Base-by-base conservation (phyloP, 345 rosid species). In the Sisymbrium altissimum region DNA sequence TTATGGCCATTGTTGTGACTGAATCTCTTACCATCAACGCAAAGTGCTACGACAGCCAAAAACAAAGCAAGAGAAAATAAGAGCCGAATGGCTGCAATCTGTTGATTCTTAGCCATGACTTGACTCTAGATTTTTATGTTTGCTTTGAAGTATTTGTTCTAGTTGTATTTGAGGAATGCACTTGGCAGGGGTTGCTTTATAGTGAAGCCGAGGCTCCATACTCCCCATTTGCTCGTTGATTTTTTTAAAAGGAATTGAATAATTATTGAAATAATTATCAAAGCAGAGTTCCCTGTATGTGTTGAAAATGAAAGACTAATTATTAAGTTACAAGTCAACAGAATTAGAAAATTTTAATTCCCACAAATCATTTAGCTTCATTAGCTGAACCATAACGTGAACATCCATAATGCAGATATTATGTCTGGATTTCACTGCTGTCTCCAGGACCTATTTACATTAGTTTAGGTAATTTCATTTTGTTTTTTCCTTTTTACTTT, bases 371-470 rank as follows among this genome's bases (percentile, higher is more conserved):
- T 72, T 78, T 29, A 52, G 56, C 77, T 71, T 49, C 63, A 71
- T 70, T 77, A 70, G 68, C 30, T 76, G 75, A 63, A 76, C 54
- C 66, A 40, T 56, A 70, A 71, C 80, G 68, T 70, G 80, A 64
- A 71, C 66, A 9, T 56, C 25, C 66, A 69, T 69, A 44, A 76
- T 76, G 30, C 36, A 53, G 6, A 55, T 63, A 18, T 48, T 43
- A 23, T 23, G 25, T 23, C 25, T 7, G 54, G 40, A 66, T 45
- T 56, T 35, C 35, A 57, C 11, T 66, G 18, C 41, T 29, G 48
- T 67, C 62, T 30, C 45, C 48, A 49, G 7, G 35, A 66, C 14
- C 12, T 49, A 19, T 39, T 49, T 44, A 53, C 23, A 60, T 75
- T 9, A 6, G 17, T 29, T 49, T 52, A 59, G 18, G 15, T 30